These are phyloP conservation scores for Clonostachys chloroleuca DNA, from an alignment of 2,329 filamentous ascomycete genomes.

Conservation along the genomic window DNA sequence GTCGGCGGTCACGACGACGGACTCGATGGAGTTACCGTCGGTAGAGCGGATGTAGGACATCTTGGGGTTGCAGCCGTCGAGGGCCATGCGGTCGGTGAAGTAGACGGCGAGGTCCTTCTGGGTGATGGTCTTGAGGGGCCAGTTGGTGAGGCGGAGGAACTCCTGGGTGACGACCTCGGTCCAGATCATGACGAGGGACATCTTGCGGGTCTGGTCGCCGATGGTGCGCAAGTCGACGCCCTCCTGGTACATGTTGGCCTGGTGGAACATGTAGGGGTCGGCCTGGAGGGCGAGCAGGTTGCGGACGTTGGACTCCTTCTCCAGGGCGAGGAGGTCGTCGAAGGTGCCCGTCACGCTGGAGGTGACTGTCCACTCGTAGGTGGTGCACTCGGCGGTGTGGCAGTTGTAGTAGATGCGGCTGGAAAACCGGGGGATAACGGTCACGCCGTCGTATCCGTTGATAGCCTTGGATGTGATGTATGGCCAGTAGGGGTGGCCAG, in stretches of 20 bases:
- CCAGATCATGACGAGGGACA: slow-evolving; percentile 54
- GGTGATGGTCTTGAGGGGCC: slow-evolving; percentile 13
- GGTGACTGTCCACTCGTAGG: slow-evolving; percentile 56
- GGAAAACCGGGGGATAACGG: slow-evolving; percentile 55
- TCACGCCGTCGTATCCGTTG: slow-evolving; percentile 52
- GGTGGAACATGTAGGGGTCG: slow-evolving; percentile 59
- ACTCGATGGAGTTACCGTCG: slow-evolving; percentile 36
- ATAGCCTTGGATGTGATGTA: slow-evolving; percentile 41
- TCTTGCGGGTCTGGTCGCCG: slow-evolving; percentile 37
- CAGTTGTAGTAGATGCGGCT: slow-evolving; percentile 64
- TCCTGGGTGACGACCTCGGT: slow-evolving; percentile 48
- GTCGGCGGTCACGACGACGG: slow-evolving; percentile 40
- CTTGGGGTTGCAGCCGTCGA: slow-evolving; percentile 45
- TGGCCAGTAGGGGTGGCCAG: slow-evolving; percentile 47
- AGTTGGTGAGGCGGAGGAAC: slow-evolving; percentile 38
- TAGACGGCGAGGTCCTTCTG: slow-evolving; percentile 41
- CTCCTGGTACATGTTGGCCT: slow-evolving; percentile 52
- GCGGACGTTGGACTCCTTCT: slow-evolving; percentile 47
- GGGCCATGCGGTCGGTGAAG: slow-evolving; percentile 48
- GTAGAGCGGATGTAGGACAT: slow-evolving; percentile 37
- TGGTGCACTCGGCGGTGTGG: slow-evolving; percentile 49
- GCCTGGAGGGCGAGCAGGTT: slow-evolving; percentile 51
- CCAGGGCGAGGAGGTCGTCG: slow-evolving; percentile 41
- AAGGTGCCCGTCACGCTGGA: slow-evolving; percentile 49
- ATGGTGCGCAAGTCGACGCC: slow-evolving; percentile 41